These are phyloP conservation scores for Metschnikowia reukaufii DNA, from an alignment of 805 yeast species.

Conservation along the genomic window DNA sequence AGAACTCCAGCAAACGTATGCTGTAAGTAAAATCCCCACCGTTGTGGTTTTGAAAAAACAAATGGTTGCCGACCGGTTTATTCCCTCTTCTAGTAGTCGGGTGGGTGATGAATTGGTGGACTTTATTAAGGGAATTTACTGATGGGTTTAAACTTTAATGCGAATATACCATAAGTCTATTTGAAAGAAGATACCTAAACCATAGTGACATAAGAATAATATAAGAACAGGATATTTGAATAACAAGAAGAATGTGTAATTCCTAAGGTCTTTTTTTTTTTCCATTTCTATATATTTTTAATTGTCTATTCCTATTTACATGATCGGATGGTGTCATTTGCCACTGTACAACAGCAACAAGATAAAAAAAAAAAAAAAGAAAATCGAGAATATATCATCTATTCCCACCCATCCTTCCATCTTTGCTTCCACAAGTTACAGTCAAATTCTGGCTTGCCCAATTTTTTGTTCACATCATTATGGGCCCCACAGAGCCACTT, in stretches of 20 bases:
- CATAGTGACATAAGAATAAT: too few species aligned
- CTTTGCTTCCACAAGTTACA: conserved; percentile 89
- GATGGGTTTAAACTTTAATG: too few species aligned
- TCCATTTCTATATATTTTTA: too few species aligned
- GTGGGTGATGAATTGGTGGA: conserved; percentile 32
- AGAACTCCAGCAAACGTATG: conserved; percentile 57
- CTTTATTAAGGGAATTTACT: conserved; percentile 30
- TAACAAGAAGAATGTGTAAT: too few species aligned
- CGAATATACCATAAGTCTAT: too few species aligned
- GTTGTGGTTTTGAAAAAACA: conserved; percentile 68
- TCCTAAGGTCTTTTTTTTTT: too few species aligned
- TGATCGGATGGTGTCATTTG: neutral
- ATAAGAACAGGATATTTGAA: too few species aligned
- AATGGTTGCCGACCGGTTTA: conserved; percentile 43
- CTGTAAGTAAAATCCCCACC: conserved; percentile 58
- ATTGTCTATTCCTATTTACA: neutral
- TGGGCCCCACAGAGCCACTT: conserved; percentile 95
- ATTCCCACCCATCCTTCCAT: conserved; percentile 95
- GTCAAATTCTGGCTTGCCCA: conserved; percentile 84
- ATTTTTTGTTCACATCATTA: conserved; percentile 82
- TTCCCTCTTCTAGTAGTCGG: conserved; percentile 21
- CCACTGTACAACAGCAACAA: neutral
- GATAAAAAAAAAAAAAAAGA: neutral
- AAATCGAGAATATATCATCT: too few species aligned
- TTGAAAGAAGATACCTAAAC: too few species aligned